phyloP scores from a whole-genome alignment of 2,329 filamentous ascomycete species.

The Sclerotinia borealis region DNA sequence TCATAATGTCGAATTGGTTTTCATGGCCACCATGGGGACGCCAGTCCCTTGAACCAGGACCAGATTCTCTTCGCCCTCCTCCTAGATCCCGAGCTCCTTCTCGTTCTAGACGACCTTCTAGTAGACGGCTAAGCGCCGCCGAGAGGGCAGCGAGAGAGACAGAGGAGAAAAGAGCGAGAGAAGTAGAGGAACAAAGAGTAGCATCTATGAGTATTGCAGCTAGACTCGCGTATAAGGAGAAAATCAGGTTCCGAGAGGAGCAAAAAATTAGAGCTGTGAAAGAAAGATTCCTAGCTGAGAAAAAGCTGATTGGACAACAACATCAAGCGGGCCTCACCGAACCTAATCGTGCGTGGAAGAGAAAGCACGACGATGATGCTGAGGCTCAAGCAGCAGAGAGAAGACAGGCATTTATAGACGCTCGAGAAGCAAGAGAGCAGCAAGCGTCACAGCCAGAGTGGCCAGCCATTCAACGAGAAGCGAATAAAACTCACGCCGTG shows the following conservation, averaged over 20 bases:
- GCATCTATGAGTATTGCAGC: neutral
- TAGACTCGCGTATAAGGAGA: neutral
- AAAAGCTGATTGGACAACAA: neutral
- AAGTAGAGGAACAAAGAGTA: neutral
- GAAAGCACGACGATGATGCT: constrained; percentile 3
- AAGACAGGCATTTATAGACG: neutral
- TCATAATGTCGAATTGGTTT: neutral
- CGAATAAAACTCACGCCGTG: neutral
- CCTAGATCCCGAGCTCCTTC: neutral
- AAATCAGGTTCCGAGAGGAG: neutral
- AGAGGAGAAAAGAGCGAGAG: neutral
- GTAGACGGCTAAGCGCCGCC: neutral
- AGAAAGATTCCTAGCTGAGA: neutral
- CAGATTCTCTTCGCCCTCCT: too few species aligned
- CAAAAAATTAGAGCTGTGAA: neutral
- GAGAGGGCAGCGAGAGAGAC: neutral
- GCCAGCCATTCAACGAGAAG: neutral
- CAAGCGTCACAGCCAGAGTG: neutral
- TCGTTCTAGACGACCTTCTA: neutral
- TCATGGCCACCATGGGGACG: neutral
- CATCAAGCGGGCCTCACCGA: neutral
- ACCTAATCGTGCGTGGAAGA: neutral
- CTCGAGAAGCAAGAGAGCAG: neutral
- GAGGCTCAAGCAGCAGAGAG: neutral
- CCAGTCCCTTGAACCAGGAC: too few species aligned